Evolutionary conservation across 192 early-diverging fungal species (phyloP).

Genomic region (Linnemannia schmuckeri): DNA sequence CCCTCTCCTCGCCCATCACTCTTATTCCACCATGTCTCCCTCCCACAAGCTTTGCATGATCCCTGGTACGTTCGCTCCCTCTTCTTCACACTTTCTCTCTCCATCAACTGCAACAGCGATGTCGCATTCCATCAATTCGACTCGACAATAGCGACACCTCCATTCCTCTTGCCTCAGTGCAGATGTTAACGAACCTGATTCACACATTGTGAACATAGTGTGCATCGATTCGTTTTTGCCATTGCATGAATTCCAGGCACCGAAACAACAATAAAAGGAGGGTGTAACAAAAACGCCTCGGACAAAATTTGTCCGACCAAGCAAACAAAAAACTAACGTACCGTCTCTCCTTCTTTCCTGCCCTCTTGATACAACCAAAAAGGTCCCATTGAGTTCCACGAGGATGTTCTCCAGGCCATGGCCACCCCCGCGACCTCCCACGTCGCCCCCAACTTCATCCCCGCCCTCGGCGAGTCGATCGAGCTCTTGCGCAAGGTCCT

Average conservation of each 20-base stretch:
- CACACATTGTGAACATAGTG: background rate
- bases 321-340: background rate
- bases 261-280: background rate
- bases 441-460: conserved; percentile 89
- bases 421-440: conserved; percentile 91
- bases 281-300: background rate
- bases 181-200: too few relatives aligned
- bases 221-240: background rate
- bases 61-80: conserved; percentile 67
- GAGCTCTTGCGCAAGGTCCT: conserved; percentile 85
- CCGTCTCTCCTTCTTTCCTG: background rate
- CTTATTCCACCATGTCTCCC: conserved; percentile 26
- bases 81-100: too few relatives aligned
- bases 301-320: background rate
- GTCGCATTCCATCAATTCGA: background rate
- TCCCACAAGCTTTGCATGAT: conserved; percentile 90
- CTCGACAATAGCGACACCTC: background rate
- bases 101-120: background rate
- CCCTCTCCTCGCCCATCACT: conserved; percentile 5
- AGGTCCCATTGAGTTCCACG: conserved; percentile 97
- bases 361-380: background rate
- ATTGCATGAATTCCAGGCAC: too few relatives aligned
- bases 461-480: conserved; percentile 85
- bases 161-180: background rate
- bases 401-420: conserved; percentile 84